phyloP scores from a whole-genome alignment of 2,329 filamentous ascomycete genomes.

The Ceratocystis colombiana region DNA sequence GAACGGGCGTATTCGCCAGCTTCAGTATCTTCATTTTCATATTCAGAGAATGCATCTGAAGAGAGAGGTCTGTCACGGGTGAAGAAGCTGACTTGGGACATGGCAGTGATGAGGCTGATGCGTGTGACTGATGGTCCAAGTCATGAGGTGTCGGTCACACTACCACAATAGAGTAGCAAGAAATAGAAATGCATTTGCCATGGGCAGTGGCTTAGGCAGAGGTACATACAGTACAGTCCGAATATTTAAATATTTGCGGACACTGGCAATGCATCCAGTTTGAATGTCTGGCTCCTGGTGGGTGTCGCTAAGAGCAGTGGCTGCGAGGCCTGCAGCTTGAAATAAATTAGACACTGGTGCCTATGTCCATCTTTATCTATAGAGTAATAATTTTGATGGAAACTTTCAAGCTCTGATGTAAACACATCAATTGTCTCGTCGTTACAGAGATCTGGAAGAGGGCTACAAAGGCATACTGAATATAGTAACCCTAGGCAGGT shows the following conservation, averaged over 20 bases:
- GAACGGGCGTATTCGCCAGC: not conserved
- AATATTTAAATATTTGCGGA: too few species aligned
- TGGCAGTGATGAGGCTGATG: conserved; percentile 3
- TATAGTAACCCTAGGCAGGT: not conserved
- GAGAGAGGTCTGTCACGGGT: conserved; percentile 5
- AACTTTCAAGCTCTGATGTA: not conserved
- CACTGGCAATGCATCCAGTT: too few species aligned
- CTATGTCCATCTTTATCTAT: not conserved
- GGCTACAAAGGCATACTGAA: too few species aligned
- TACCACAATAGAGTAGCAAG: too few species aligned
- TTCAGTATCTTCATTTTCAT: not conserved
- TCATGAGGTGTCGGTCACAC: not conserved
- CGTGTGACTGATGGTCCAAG: not conserved
- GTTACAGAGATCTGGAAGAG: too few species aligned
- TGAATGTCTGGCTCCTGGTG: not conserved
- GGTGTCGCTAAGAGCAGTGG: not conserved
- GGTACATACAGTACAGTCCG: too few species aligned
- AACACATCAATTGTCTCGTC: too few species aligned
- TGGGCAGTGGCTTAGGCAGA: too few species aligned
- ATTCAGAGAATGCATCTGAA: conserved; percentile 11
- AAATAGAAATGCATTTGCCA: too few species aligned
- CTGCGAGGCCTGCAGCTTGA: not conserved
- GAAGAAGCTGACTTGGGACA: conserved; percentile 23
- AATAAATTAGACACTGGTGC: not conserved
- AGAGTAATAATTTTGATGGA: not conserved